A percentile compares a stretch with the other conserved stretches of the same genome.
phyloP scores from a whole-genome alignment of 768 basidiomycete species.

The Mycena rebaudengoi region DNA sequence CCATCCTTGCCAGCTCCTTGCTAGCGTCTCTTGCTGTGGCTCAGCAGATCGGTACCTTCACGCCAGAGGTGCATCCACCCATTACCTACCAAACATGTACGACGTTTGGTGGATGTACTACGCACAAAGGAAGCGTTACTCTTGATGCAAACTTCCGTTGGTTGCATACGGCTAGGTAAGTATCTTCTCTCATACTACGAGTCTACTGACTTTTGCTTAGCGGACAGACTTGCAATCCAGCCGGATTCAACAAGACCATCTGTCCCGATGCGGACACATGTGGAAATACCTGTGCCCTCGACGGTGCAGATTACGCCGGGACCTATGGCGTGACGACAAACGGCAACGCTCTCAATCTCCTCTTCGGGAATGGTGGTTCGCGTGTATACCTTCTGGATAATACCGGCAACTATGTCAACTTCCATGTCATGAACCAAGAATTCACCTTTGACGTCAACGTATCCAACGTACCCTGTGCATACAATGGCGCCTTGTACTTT shows the following conservation, averaged over 20 bases:
- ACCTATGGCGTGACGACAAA: conserved; percentile 47
- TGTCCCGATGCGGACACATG: conserved; percentile 40
- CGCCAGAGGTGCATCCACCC: conserved; percentile 46
- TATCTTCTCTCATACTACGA: not conserved
- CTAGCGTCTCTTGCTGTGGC: conserved; percentile 17
- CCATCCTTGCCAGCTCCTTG: conserved; percentile 12
- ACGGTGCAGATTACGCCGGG: conserved; percentile 40
- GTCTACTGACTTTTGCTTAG: conserved; percentile 14
- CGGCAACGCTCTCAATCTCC: conserved; percentile 40
- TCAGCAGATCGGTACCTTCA: conserved; percentile 49
- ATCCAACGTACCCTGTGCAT: conserved; percentile 51
- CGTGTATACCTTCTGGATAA: conserved; percentile 44
- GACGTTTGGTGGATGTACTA: conserved; percentile 31
- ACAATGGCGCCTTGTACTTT: conserved; percentile 58
- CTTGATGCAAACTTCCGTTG: conserved; percentile 51
- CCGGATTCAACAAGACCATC: conserved; percentile 37
- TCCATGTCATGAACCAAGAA: conserved; percentile 47
- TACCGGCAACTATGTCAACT: conserved; percentile 34
- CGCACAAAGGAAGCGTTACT: conserved; percentile 31
- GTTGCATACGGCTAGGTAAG: conserved; percentile 36
- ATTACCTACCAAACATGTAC: conserved; percentile 44
- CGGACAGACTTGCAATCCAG: conserved; percentile 20
- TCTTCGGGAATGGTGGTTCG: conserved; percentile 47
- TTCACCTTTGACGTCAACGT: conserved; percentile 57
- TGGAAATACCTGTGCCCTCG: conserved; percentile 14